These are phyloP conservation scores for Cucumis variabilis DNA, from an alignment of 331 rosid species.

Conservation along the genomic window DNA sequence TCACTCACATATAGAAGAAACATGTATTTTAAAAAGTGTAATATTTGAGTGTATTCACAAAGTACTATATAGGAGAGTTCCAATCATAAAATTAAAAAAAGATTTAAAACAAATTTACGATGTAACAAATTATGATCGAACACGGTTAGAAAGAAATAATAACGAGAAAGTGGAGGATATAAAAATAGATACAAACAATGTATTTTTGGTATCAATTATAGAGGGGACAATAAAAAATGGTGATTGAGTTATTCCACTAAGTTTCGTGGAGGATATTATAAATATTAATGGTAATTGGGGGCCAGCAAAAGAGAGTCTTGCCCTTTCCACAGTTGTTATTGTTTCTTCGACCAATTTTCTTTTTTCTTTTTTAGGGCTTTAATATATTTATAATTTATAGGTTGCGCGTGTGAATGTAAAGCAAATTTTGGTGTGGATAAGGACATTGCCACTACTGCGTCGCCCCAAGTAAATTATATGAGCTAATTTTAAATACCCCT, in stretches of 20 bases:
- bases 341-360: background rate
- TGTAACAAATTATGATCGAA: too few species aligned
- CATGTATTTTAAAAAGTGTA: too few species aligned
- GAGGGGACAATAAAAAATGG: conserved; percentile 28
- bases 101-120: too few species aligned
- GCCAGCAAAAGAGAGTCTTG: conserved; percentile 15
- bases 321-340: background rate
- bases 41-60: too few species aligned
- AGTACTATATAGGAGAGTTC: too few species aligned
- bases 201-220: background rate
- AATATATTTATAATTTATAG: too few species aligned
- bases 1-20: too few species aligned
- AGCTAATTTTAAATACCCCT: background rate
- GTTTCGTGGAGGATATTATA: conserved; percentile 26
- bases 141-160: too few species aligned
- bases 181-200: too few species aligned
- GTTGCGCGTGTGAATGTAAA: conserved; percentile 20
- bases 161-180: too few species aligned
- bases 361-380: background rate
- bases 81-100: too few species aligned
- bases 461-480: too few species aligned
- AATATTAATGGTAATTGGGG: conserved; percentile 20
- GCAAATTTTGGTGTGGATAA: background rate
- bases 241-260: conserved; percentile 32
- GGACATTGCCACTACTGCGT: conserved; percentile 27